Evolutionary conservation across 495 filamentous ascomycete species (phyloP).

Genomic region (Penicillium turbatum): DNA sequence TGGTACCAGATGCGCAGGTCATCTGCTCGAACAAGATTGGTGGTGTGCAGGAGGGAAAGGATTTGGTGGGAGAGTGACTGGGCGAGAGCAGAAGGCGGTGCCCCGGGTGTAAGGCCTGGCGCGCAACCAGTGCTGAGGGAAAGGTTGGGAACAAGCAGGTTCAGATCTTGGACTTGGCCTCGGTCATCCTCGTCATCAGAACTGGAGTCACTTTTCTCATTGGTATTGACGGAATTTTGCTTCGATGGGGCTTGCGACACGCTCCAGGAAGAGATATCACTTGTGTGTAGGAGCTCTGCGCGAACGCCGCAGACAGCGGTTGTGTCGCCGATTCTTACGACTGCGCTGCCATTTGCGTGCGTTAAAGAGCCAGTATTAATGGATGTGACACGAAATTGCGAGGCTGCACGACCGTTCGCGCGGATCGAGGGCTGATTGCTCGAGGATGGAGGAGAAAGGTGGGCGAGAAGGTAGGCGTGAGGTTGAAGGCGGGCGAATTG

Average conservation of each 20-base stretch:
- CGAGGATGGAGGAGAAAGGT: constrained; percentile 61
- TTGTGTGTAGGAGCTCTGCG: constrained; percentile 73
- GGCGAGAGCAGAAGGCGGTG: constrained; percentile 71
- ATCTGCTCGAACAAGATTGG: constrained; percentile 54
- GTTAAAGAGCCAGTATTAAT: constrained; percentile 76
- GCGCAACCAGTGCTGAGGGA: constrained; percentile 86
- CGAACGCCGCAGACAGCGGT: constrained; percentile 88
- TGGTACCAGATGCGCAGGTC: constrained; percentile 69
- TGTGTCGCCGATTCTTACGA: constrained; percentile 84
- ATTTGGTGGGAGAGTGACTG: constrained; percentile 79
- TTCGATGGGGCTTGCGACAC: constrained; percentile 30
- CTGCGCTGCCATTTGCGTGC: constrained; percentile 82
- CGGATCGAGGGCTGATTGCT: constrained; percentile 56
- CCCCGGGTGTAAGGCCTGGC: constrained; percentile 76
- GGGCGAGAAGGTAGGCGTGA: constrained; percentile 80
- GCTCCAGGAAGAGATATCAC: constrained; percentile 63
- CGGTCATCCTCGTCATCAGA: constrained; percentile 45
- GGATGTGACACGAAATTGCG: constrained; percentile 62
- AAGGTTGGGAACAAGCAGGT: constrained; percentile 86
- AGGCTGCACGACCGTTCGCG: constrained; percentile 71
- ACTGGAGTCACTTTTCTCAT: constrained; percentile 7
- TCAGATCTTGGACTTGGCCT: constrained; percentile 53
- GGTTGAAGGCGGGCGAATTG: constrained; percentile 90
- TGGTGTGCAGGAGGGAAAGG: constrained; percentile 65
- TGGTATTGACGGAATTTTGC: constrained; percentile 23